Base-by-base conservation (phyloP, 306 rosid species). In the Adenanthera pavonina region DNA sequence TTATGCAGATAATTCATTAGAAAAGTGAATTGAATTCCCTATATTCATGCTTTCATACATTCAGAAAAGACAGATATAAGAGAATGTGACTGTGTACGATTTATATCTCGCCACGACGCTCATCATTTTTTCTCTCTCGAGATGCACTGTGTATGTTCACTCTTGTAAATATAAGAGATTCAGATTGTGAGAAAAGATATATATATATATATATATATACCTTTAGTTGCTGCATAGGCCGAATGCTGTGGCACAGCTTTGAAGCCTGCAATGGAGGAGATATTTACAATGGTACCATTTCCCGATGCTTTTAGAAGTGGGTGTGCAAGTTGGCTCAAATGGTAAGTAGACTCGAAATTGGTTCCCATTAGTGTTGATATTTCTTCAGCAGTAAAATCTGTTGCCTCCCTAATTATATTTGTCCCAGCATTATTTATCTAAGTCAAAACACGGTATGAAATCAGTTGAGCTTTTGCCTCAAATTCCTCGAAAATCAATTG, bases 341-440 rank as follows among this genome's bases (percentile, higher is more conserved):
- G 17, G 67, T 25, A 60, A 25, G 40, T 14, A 11, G 67, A 60
- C 7, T 60, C 66, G 25, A 60, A 60, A 60, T 60, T 60, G 11
- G 16, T 30, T 11, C 11, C 30, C 66, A 60, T 60, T 1, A 60
- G 4, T 33, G 3, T 10, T 4, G 40, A 60, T 30, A 60, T 4
- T 25, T 10, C 40, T 25, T 60, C 67, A 60, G 40, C 40, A 30
- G 67, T 60, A 60, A 1, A 60, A 60, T 11, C 38, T 60, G 67
- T 60, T 25, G 67, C 67, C 9, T 60, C 67, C 16, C 30, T 60
- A 11, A 30, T 2, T 60, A 60, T 60, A 60, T 33, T 30, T 25
- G 67, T 30, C 67, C 40, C 40, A 25, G 67, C 67, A 30, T 60
- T 60, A 17, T 60, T 60, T 60, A 60, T 60, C 67, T 30, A 60